A percentile compares a stretch with the other conserved stretches of the same genome.
Evolutionary conservation across 495 filamentous ascomycete genomes (phyloP).

Genomic region (Xylaria venustula): DNA sequence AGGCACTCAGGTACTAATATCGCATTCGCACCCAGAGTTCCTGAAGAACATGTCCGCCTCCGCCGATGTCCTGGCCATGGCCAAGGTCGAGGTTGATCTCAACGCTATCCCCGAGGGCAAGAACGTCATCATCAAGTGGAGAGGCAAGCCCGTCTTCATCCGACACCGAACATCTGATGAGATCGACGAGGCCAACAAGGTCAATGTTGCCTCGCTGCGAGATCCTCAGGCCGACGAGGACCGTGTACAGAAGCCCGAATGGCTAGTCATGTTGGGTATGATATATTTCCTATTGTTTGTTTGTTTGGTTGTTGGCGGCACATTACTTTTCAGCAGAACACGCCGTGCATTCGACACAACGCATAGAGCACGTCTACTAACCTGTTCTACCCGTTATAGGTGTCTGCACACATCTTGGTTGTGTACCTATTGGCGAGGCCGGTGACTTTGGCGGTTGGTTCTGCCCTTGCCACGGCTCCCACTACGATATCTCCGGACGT

Average conservation of each 20-base stretch:
- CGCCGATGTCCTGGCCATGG: conserved; percentile 96
- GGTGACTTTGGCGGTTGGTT: conserved; percentile 99
- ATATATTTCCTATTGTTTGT: conserved; percentile 8
- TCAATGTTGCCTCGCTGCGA: conserved; percentile 74
- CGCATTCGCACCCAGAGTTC: conserved; percentile 72
- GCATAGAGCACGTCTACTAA: conserved; percentile 8
- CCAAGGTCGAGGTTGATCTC: conserved; percentile 98
- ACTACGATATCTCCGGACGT: conserved; percentile 99
- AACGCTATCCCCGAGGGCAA: conserved; percentile 94
- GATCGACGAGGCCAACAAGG: conserved; percentile 79
- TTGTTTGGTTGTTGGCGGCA: too few relatives aligned
- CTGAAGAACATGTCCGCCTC: conserved; percentile 99
- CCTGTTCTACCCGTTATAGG: conserved; percentile 44
- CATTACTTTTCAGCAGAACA: background rate
- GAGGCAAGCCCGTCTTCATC: conserved; percentile 99
- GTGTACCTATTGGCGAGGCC: conserved; percentile 97
- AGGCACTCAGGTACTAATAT: conserved; percentile 12
- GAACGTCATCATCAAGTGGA: conserved; percentile 99
- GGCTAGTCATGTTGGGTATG: conserved; percentile 97
- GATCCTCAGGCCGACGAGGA: conserved; percentile 90
- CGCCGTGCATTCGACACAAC: conserved; percentile 1
- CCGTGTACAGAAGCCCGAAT: conserved; percentile 96
- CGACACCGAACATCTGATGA: conserved; percentile 90
- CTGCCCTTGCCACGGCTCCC: conserved; percentile 99
- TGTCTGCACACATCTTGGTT: conserved; percentile 98